A percentile compares a stretch with the other conserved stretches of the same genome.
Conservation (phyloP, 495 filamentous ascomycete genomes). For the Hypoxylon crocopeplum region DNA sequence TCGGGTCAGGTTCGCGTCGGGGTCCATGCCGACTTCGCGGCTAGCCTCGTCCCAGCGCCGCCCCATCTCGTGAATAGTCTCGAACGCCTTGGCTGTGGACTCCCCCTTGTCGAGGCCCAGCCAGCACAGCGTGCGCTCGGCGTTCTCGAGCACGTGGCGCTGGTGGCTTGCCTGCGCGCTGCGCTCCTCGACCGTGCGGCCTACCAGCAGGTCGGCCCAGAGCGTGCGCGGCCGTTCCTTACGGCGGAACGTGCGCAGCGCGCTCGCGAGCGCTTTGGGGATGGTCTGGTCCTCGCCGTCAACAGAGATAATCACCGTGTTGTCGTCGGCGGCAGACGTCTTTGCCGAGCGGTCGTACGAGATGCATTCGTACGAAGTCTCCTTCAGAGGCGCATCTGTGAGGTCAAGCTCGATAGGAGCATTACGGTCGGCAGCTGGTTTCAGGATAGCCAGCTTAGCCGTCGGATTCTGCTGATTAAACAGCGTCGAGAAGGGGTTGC, state of each 20-base stretch:
- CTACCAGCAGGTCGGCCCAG: constrained; percentile 37
- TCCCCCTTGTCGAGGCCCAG: constrained; percentile 25
- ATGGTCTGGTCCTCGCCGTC: constrained; percentile 22
- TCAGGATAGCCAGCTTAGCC: constrained; percentile 23
- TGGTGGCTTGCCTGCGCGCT: constrained; percentile 14
- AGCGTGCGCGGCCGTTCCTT: constrained; percentile 29
- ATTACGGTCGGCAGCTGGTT: constrained; percentile 23
- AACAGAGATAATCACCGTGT: constrained; percentile 7
- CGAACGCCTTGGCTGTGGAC: constrained; percentile 19
- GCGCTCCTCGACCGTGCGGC: constrained; percentile 33
- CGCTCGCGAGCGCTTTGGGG: constrained; percentile 24
- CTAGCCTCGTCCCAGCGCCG: constrained; percentile 14
- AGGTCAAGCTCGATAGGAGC: constrained; percentile 28
- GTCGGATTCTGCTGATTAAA: background rate
- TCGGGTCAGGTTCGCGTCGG: background rate
- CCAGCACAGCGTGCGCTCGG: constrained; percentile 39
- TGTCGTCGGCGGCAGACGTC: background rate
- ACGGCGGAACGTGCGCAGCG: constrained; percentile 35
- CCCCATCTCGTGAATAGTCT: constrained; percentile 26
- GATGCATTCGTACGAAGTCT: constrained; percentile 37
- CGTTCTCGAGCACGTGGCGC: constrained; percentile 23
- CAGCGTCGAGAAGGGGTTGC: constrained; percentile 21
- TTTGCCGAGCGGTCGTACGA: constrained; percentile 34
- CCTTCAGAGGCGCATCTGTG: constrained; percentile 23
- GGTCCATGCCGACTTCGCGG: constrained; percentile 9